phyloP scores from a whole-genome alignment of 2,329 filamentous ascomycete genomes.

The Lasiodiplodia gonubiensis region DNA sequence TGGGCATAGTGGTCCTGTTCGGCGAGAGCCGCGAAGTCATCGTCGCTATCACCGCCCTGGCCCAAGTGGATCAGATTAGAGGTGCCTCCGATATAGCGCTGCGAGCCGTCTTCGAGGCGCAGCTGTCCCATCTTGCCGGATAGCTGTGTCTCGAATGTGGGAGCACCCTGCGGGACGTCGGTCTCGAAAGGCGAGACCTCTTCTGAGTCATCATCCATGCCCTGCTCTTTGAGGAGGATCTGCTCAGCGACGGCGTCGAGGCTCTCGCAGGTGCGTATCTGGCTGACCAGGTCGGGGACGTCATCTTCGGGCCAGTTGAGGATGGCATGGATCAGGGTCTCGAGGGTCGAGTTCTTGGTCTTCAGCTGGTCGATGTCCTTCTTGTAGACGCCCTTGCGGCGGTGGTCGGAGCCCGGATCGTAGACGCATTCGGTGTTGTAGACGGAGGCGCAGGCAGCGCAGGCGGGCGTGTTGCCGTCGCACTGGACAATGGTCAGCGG shows the following conservation, averaged over 20 bases:
- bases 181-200: conserved; percentile 54
- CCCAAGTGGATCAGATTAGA: conserved; percentile 85
- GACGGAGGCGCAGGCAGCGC: conserved; percentile 93
- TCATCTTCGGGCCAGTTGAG: conserved; percentile 90
- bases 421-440: conserved; percentile 92
- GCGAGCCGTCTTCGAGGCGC: conserved; percentile 81
- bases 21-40: conserved; percentile 43
- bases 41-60: conserved; percentile 45
- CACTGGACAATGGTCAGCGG: conserved; percentile 58
- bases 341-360: conserved; percentile 83
- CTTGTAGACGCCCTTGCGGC: conserved; percentile 94
- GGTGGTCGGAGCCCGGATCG: conserved; percentile 94
- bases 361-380: conserved; percentile 90
- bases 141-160: conserved; percentile 74
- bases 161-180: conserved; percentile 31
- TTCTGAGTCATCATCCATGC: conserved; percentile 51
- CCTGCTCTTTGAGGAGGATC: conserved; percentile 61
- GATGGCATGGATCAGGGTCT: conserved; percentile 91
- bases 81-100: conserved; percentile 91
- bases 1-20: conserved; percentile 55
- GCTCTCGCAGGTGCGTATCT: conserved; percentile 85
- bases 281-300: conserved; percentile 77
- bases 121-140: conserved; percentile 94
- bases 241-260: conserved; percentile 68
- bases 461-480: conserved; percentile 88